Conservation (phyloP, 768 basidiomycete species). For the Tulasnella sp. region DNA sequence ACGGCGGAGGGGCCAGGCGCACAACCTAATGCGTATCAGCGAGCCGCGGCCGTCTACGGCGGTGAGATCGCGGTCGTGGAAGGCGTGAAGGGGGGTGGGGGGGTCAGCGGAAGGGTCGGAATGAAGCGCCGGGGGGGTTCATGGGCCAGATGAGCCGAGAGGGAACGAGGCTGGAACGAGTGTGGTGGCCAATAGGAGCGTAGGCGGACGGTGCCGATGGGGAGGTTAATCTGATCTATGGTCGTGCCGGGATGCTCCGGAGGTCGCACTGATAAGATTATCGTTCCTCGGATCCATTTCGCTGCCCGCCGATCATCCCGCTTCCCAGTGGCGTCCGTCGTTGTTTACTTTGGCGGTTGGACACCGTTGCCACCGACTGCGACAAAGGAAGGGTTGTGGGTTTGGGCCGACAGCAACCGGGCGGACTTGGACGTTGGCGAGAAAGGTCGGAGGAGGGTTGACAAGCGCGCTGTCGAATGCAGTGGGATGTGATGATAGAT, state of each 20-base stretch:
- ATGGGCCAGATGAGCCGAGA: conserved; percentile 10
- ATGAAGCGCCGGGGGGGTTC: conserved; percentile 1
- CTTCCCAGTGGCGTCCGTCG: neutral
- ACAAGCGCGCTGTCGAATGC: neutral
- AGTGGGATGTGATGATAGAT: neutral
- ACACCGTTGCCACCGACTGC: neutral
- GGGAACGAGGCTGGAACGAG: neutral
- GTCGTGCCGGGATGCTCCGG: neutral
- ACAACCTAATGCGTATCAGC: neutral
- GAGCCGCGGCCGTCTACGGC: neutral
- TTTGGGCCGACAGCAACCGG: neutral
- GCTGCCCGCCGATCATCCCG: neutral
- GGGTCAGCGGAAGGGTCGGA: neutral
- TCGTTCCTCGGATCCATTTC: neutral
- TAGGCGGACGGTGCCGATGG: neutral
- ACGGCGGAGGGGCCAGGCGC: neutral
- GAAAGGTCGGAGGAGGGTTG: neutral
- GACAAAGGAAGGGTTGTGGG: neutral
- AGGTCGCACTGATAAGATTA: conserved; percentile 2
- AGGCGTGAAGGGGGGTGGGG: neutral
- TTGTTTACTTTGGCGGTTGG: neutral
- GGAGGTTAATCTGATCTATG: neutral
- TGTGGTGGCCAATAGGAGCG: neutral
- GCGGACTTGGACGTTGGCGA: neutral
- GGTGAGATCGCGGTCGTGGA: conserved; percentile 6